phyloP scores from a whole-genome alignment of 179 eudicot genomes.

The Beta corolliflora region DNA sequence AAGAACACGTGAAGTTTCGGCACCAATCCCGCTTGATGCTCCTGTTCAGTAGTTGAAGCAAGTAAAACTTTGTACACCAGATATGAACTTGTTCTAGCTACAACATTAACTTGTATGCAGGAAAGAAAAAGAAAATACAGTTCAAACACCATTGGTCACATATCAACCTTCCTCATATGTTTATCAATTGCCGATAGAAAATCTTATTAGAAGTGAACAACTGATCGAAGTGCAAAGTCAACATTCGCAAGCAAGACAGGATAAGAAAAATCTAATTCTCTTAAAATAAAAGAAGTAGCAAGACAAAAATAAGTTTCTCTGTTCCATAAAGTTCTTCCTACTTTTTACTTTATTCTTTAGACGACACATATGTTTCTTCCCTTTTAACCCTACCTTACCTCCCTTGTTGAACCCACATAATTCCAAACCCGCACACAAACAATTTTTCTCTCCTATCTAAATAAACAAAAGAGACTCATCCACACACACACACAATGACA shows the following conservation, averaged over 20 bases:
- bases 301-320: not conserved
- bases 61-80: conserved; percentile 13
- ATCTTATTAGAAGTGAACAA: not conserved
- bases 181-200: not conserved
- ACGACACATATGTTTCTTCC: too few species aligned
- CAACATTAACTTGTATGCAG: not conserved
- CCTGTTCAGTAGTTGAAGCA: conserved; percentile 41
- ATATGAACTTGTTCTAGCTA: not conserved
- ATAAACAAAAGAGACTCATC: too few species aligned
- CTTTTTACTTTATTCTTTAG: too few species aligned
- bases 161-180: too few species aligned
- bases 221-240: not conserved
- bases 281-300: not conserved
- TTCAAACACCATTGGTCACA: not conserved
- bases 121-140: not conserved
- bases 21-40: conserved; percentile 94
- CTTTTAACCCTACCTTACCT: too few species aligned
- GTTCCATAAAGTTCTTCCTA: too few species aligned
- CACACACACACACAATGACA: too few species aligned
- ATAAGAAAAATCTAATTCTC: not conserved
- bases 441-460: too few species aligned
- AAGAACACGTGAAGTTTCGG: conserved; percentile 84
- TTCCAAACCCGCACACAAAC: too few species aligned
- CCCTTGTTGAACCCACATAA: too few species aligned
- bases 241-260: not conserved